phyloP scores from a whole-genome alignment of 2,329 filamentous ascomycete genomes.

The Penicillium sp. region DNA sequence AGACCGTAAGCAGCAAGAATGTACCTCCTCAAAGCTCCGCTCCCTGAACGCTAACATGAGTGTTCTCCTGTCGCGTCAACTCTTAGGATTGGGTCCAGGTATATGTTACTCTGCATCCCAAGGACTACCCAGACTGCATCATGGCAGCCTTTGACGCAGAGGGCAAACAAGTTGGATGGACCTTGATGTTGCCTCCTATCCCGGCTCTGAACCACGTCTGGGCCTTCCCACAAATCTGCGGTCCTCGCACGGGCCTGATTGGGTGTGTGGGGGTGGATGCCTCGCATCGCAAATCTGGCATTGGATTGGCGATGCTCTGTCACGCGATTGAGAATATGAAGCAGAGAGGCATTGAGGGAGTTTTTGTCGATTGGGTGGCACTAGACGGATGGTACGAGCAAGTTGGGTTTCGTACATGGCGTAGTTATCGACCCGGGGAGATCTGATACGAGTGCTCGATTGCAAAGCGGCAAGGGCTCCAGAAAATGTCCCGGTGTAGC shows the following conservation, averaged over 20 bases:
- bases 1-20: slow-evolving; percentile 23
- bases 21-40: neutral
- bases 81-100: slow-evolving; percentile 39
- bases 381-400: slow-evolving; percentile 43
- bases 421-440: slow-evolving; percentile 35
- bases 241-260: slow-evolving; percentile 40
- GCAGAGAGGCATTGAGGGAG: slow-evolving; percentile 35
- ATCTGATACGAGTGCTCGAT: slow-evolving; percentile 6
- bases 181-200: slow-evolving; percentile 37
- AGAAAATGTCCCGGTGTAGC: too few relatives aligned
- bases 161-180: slow-evolving; percentile 41
- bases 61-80: neutral
- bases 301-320: slow-evolving; percentile 40
- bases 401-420: slow-evolving; percentile 37
- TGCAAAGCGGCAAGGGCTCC: too few relatives aligned
- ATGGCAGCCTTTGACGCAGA: slow-evolving; percentile 38
- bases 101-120: slow-evolving; percentile 33
- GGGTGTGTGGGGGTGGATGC: slow-evolving; percentile 42
- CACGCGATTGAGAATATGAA: slow-evolving; percentile 43
- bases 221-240: slow-evolving; percentile 38
- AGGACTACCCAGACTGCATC: slow-evolving; percentile 34
- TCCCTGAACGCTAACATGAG: slow-evolving; percentile 1
- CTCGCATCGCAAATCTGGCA: slow-evolving; percentile 32
- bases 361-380: slow-evolving; percentile 43
- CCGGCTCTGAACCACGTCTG: slow-evolving; percentile 29